phyloP scores from a whole-genome alignment of 495 filamentous ascomycete genomes.

The Evansstolkia leycettana region DNA sequence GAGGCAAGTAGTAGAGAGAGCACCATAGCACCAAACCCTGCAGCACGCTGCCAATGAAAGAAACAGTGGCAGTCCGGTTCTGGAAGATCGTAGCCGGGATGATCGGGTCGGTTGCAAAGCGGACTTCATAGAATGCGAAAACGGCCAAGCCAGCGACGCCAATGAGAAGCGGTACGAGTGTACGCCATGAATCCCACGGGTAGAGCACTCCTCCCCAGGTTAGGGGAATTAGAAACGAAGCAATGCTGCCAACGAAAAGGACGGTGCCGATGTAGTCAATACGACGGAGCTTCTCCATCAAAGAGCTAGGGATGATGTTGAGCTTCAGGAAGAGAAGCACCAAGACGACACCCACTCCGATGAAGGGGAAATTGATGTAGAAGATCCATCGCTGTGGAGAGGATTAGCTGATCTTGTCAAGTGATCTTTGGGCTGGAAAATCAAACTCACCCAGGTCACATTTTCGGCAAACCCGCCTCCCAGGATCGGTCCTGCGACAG shows the following conservation, averaged over 20 bases:
- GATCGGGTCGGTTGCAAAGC: constrained; percentile 31
- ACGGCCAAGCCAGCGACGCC: constrained; percentile 33
- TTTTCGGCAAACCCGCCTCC: constrained; percentile 57
- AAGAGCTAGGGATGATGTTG: constrained; percentile 21
- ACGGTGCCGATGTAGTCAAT: constrained; percentile 51
- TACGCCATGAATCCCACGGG: constrained; percentile 35
- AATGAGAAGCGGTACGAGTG: constrained; percentile 45
- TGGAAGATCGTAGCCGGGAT: constrained; percentile 36
- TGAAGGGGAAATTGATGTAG: constrained; percentile 45
- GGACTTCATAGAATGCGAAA: constrained; percentile 36
- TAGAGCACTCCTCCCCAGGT: constrained; percentile 41
- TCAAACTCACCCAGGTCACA: constrained; percentile 43
- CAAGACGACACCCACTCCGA: constrained; percentile 31
- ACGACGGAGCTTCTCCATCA: constrained; percentile 29
- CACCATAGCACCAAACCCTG: constrained; percentile 40
- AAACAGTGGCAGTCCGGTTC: constrained; percentile 32
- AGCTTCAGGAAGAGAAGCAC: constrained; percentile 39
- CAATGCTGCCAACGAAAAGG: constrained; percentile 39
- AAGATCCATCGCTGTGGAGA: constrained; percentile 39
- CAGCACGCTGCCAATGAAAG: constrained; percentile 29
- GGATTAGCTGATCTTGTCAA: too few relatives aligned
- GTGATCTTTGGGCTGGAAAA: too few relatives aligned
- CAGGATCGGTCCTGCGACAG: constrained; percentile 53
- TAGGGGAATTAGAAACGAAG: constrained; percentile 36
- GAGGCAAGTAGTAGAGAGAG: constrained; percentile 34